Evolutionary conservation across 2,329 filamentous ascomycete species (phyloP).

Genomic region (Talaromyces sp.): DNA sequence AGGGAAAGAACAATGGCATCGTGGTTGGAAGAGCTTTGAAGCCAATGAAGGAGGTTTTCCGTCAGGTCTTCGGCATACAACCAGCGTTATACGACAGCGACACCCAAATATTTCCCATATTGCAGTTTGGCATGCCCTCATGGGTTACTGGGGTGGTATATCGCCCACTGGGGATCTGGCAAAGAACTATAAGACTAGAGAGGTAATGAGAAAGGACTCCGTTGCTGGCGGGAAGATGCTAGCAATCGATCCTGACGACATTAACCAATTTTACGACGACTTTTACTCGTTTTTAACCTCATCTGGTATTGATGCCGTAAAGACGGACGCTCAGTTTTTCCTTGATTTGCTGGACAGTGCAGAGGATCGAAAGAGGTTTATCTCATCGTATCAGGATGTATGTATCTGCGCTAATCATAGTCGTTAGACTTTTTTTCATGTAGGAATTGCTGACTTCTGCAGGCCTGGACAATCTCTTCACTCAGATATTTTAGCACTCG

Average conservation of each 20-base stretch:
- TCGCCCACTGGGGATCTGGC: slow-evolving; percentile 69
- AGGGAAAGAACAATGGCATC: slow-evolving; percentile 48
- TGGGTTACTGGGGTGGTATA: slow-evolving; percentile 88
- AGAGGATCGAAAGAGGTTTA: slow-evolving; percentile 64
- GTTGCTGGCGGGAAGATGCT: slow-evolving; percentile 61
- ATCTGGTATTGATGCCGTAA: slow-evolving; percentile 77
- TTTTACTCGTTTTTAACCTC: slow-evolving; percentile 78
- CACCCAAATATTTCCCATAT: slow-evolving; percentile 74
- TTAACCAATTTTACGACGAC: slow-evolving; percentile 74
- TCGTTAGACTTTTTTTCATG: neutral
- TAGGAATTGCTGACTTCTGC: neutral
- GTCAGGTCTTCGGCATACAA: slow-evolving; percentile 65
- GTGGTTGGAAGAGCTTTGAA: slow-evolving; percentile 75
- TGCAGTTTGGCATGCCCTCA: slow-evolving; percentile 88
- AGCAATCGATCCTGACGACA: slow-evolving; percentile 68
- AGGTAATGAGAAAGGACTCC: slow-evolving; percentile 51
- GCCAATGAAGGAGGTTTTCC: slow-evolving; percentile 77
- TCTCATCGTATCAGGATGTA: slow-evolving; percentile 69
- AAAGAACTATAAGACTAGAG: slow-evolving; percentile 67
- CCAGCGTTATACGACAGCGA: slow-evolving; percentile 62
- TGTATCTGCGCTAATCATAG: neutral
- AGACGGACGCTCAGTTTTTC: slow-evolving; percentile 90
- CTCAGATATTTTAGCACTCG: slow-evolving; percentile 72
- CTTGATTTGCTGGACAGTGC: slow-evolving; percentile 69
- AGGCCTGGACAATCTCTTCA: slow-evolving; percentile 68